A percentile compares a stretch with the other conserved stretches of the same genome.
These are phyloP conservation scores for Blastobotrys capitulatus DNA, from an alignment of 1,139 yeast genomes.

Conservation along the genomic window DNA sequence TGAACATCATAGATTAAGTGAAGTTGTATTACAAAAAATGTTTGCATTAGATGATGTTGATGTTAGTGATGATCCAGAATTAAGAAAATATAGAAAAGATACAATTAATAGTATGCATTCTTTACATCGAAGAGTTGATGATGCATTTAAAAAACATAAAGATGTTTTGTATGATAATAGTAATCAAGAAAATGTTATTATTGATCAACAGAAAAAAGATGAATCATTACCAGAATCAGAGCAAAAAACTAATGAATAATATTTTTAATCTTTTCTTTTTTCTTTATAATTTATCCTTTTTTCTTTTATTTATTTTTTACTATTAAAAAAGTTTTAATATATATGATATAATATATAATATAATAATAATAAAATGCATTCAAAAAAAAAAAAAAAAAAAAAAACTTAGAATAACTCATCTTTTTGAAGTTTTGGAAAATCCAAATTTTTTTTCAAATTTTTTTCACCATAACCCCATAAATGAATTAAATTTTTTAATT, in stretches of 20 bases:
- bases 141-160: slow-evolving; percentile 18
- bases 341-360: too few relatives aligned
- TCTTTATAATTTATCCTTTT: too few relatives aligned
- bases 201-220: neutral
- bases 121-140: slow-evolving; percentile 32
- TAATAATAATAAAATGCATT: too few relatives aligned
- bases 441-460: slow-evolving; percentile 24
- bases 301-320: too few relatives aligned
- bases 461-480: slow-evolving; percentile 35
- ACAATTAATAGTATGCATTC: slow-evolving; percentile 36
- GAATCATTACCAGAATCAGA: neutral
- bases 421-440: slow-evolving; percentile 22
- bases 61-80: slow-evolving; percentile 32
- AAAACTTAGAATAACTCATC: neutral
- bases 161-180: neutral
- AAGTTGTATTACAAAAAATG: slow-evolving; percentile 36
- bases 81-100: slow-evolving; percentile 33
- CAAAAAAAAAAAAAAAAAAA: neutral
- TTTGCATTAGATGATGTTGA: slow-evolving; percentile 38
- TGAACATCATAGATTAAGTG: slow-evolving; percentile 35
- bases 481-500: slow-evolving; percentile 31
- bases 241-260: neutral
- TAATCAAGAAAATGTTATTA: neutral
- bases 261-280: too few relatives aligned
- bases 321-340: neutral